Conservation (phyloP, 192 early-diverging fungal genomes). For the Gryganskiella cystojenkinii region DNA sequence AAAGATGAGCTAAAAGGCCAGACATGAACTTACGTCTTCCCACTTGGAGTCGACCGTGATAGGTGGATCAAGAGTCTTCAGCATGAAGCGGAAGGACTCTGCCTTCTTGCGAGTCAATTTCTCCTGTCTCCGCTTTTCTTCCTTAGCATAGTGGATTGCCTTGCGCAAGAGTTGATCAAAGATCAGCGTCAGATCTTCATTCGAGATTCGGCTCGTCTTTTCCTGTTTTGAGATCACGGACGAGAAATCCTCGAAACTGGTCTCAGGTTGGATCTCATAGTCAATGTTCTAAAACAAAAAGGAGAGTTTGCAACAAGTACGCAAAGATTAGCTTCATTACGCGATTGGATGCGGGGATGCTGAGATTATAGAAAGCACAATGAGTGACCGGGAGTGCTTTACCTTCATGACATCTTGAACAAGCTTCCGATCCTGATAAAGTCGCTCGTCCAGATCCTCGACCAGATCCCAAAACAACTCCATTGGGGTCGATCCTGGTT, state of each 20-base stretch:
- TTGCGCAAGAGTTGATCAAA: slow-evolving; percentile 69
- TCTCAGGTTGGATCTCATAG: slow-evolving; percentile 59
- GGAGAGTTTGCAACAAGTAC: background rate
- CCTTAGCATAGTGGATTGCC: slow-evolving; percentile 68
- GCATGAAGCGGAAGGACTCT: slow-evolving; percentile 79
- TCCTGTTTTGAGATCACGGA: slow-evolving; percentile 42
- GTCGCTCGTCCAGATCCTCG: slow-evolving; percentile 81
- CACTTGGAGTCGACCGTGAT: slow-evolving; percentile 72
- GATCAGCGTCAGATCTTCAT: slow-evolving; percentile 57
- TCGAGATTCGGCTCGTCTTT: slow-evolving; percentile 14
- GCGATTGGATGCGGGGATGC: background rate
- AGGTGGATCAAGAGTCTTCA: slow-evolving; percentile 73
- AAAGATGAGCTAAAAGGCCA: background rate
- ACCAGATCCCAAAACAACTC: slow-evolving; percentile 96
- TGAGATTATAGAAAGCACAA: slow-evolving; percentile 18
- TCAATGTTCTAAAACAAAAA: slow-evolving; percentile 45
- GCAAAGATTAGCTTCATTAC: background rate
- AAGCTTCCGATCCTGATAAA: slow-evolving; percentile 73
- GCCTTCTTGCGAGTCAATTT: slow-evolving; percentile 76
- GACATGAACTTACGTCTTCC: slow-evolving; percentile 75
- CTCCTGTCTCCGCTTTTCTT: slow-evolving; percentile 77
- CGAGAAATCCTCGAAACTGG: slow-evolving; percentile 55
- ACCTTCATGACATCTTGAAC: slow-evolving; percentile 74
- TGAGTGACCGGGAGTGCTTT: no score
- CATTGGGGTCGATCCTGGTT: slow-evolving; percentile 85